Evolutionary conservation across 495 filamentous ascomycete species (phyloP), one percentile per base, ranked within the genome.

Genomic region (Neurospora hispaniola): DNA sequence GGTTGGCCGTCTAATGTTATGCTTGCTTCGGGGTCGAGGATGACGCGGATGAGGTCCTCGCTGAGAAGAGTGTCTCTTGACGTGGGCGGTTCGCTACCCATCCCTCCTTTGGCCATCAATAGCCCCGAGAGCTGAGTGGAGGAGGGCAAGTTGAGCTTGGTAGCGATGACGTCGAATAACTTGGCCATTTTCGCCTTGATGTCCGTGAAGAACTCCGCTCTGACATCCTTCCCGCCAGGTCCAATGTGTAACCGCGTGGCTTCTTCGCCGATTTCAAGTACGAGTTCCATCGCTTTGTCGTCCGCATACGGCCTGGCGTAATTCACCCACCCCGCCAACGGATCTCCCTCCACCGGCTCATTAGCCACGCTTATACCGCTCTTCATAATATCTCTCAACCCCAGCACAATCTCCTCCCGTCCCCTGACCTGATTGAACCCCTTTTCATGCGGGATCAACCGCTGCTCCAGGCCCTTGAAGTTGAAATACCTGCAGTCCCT

Each of bases 401-500:
- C 86, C 73, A 99, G 86, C 42, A 90, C 81, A 35, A 99, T 97
- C 81, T 99, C 96, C 0, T 89, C 85, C 20, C 85, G 83, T 11
- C 85, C 82, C 3, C 89, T 86, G 35, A 86, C 81, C 40, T 90
- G 88, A 74, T 98, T 97, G 82, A 88, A 93, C 69, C 86, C 88
- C 70, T 97, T 92, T 40, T 88, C 80, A 77, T 94, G 91, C 1
- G 92, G 88, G 48, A 98, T 93, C 12, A 99, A 82, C 71, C 89
- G 89, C 81, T 99, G 95, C 80, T 98, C 96, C 0, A 97, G 80
- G 0, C 94, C 94, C 75, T 94, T 94, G 70, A 99, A 90, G 78
- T 97, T 92, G 80, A 94, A 98, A 76, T 97, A 99, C 46, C 92
- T 90, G 79, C 92, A 96, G 80, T 99, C 95, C 20, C 92, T 86